Conservation (phyloP, 2,329 filamentous ascomycete species). For the Chrysosporium keratinophilum region DNA sequence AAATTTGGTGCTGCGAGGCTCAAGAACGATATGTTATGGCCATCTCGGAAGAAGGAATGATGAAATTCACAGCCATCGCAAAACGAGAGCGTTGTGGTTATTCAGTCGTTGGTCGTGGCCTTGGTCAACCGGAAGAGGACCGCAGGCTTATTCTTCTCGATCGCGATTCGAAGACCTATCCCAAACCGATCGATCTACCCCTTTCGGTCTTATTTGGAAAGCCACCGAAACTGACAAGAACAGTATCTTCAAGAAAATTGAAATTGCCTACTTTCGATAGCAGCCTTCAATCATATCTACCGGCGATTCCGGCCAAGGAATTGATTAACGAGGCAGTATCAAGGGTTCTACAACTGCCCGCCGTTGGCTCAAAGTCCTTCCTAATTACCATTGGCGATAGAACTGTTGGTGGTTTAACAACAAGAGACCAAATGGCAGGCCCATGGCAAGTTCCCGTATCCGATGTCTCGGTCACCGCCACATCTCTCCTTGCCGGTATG, state of each 20-base stretch:
- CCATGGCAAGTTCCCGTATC: constrained; percentile 92
- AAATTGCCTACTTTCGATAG: constrained; percentile 64
- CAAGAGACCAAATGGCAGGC: constrained; percentile 89
- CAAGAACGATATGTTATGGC: constrained; percentile 94
- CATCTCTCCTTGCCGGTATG: constrained; percentile 61
- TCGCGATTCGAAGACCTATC: constrained; percentile 61
- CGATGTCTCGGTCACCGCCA: constrained; percentile 85
- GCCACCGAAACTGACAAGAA: constrained; percentile 67
- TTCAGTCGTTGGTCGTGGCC: constrained; percentile 76
- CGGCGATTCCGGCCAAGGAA: constrained; percentile 42
- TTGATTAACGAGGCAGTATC: constrained; percentile 61
- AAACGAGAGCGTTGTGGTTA: constrained; percentile 82
- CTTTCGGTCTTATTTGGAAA: constrained; percentile 85
- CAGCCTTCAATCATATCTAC: constrained; percentile 56
- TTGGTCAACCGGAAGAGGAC: constrained; percentile 52
- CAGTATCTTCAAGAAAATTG: constrained; percentile 59
- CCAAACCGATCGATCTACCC: constrained; percentile 75
- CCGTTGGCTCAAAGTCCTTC: constrained; percentile 95
- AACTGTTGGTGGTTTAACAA: constrained; percentile 78
- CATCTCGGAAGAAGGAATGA: constrained; percentile 69
- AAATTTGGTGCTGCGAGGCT: constrained; percentile 97
- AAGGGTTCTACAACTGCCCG: constrained; percentile 70
- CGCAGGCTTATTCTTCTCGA: constrained; percentile 72
- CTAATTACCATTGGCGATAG: constrained; percentile 94
- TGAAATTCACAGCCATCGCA: constrained; percentile 57